phyloP scores from a whole-genome alignment of 768 basidiomycete genomes.

The Serendipita sp. region DNA sequence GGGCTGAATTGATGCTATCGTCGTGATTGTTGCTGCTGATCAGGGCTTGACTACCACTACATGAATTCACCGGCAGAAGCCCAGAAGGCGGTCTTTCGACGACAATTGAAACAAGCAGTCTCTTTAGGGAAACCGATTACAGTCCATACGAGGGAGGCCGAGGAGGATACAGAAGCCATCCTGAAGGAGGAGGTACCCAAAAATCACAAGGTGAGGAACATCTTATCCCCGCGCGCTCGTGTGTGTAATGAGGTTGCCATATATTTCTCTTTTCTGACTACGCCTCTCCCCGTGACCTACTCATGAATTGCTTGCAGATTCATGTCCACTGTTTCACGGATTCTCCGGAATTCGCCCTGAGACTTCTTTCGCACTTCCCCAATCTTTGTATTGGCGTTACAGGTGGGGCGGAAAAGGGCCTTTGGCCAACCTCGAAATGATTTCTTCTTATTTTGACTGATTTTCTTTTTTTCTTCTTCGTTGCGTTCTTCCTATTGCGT shows the following conservation, averaged over 20 bases:
- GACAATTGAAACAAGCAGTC: slow-evolving; percentile 57
- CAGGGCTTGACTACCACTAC: slow-evolving; percentile 58
- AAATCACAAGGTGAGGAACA: slow-evolving; percentile 40
- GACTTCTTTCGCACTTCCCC: slow-evolving; percentile 59
- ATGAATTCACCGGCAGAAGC: slow-evolving; percentile 55
- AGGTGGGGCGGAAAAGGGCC: slow-evolving; percentile 25
- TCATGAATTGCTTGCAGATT: slow-evolving; percentile 29
- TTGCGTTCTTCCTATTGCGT: background rate
- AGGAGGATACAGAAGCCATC: slow-evolving; percentile 65
- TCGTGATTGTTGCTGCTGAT: background rate
- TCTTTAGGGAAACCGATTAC: slow-evolving; percentile 60
- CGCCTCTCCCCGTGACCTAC: background rate
- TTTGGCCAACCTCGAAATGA: background rate
- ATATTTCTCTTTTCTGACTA: background rate
- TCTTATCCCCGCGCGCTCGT: background rate
- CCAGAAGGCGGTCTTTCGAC: slow-evolving; percentile 48
- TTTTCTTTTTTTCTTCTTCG: background rate
- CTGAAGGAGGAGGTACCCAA: slow-evolving; percentile 60
- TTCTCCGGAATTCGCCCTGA: slow-evolving; percentile 52
- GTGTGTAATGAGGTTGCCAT: too few species aligned
- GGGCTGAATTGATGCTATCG: too few species aligned
- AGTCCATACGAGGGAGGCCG: slow-evolving; percentile 77
- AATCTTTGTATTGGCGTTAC: slow-evolving; percentile 78
- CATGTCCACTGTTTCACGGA: slow-evolving; percentile 87
- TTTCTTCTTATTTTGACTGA: background rate